Evolutionary conservation across 192 early-diverging fungal species (phyloP), one percentile per base, ranked within the genome.

Genomic region (Pilaira anomala): DNA sequence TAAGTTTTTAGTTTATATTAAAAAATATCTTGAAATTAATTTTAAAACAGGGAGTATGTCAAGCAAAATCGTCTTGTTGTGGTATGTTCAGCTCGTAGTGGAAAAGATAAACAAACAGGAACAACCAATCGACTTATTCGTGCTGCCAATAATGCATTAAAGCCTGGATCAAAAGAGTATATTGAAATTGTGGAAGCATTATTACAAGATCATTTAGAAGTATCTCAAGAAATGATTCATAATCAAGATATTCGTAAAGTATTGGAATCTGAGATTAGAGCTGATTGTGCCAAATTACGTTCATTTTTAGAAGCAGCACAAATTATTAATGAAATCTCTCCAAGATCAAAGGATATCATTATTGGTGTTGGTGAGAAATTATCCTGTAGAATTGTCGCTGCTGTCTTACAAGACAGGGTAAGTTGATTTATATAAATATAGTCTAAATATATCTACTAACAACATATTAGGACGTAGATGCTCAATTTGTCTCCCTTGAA

Each of bases 51-150:
- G 44, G 72, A 84, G 45, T 79, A 86, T 74, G 73, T 92, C n/a
- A 82, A 86, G 56, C 79, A 82, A 30, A 85, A 91, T 72, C 85
- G 88, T 46, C 84, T 90, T 39, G 82, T 93, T 48, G 90, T 97
- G n/a, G 97, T 98, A 22, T 91, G 96, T 57, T 98, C 97, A 9
- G 97, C 97, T 46, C 85, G 95, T 76, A 93, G 90, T 82, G 89
- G 91, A 41, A 80, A 91, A 25, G 84, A 82, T 60, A 98, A 98
- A 73, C 71, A 89, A 28, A 84, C 87, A 46, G 97, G 95, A 40
- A 97, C 97, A 22, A 98, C 97, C 29, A 90, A 90, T 49, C 76
- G 86, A 8, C 30, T 69, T 29, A 67, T 85, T 25, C 74, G 68
- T 16, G 91, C 92, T 18, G 83, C 86, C 3, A 82, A 85, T 0